Conservation (phyloP, 805 yeast species). For the Kluyveromyces aestuarii region DNA sequence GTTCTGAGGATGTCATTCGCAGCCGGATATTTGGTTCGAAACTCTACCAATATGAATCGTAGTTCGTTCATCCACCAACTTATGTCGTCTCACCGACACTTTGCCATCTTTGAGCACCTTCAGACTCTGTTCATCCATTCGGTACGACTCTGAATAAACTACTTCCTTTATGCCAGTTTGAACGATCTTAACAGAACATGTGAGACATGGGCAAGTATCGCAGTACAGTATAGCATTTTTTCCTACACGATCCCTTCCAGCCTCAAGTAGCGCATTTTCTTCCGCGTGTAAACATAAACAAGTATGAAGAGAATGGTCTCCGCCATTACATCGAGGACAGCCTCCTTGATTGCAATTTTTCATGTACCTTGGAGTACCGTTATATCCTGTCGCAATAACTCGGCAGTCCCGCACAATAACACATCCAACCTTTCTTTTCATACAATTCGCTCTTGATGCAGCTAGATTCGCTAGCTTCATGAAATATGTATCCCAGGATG, state of each 20-base stretch:
- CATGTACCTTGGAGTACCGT: slow-evolving; percentile 90
- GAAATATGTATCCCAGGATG: slow-evolving; percentile 94
- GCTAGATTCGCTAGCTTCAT: slow-evolving; percentile 92
- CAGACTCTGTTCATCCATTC: slow-evolving; percentile 79
- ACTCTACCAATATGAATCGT: slow-evolving; percentile 1
- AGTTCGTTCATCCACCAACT: slow-evolving; percentile 22
- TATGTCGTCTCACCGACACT: slow-evolving; percentile 56
- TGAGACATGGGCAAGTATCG: slow-evolving; percentile 94
- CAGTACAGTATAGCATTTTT: slow-evolving; percentile 64
- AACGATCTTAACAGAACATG: slow-evolving; percentile 91
- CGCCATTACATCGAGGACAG: slow-evolving; percentile 78
- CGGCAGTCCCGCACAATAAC: slow-evolving; percentile 80
- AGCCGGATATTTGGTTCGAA: too few relatives aligned
- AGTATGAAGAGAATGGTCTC: slow-evolving; percentile 62
- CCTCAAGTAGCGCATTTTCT: slow-evolving; percentile 89
- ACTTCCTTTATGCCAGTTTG: slow-evolving; percentile 89
- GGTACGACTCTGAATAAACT: slow-evolving; percentile 83
- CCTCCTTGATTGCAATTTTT: slow-evolving; percentile 94
- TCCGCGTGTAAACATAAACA: slow-evolving; percentile 96
- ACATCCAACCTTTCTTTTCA: slow-evolving; percentile 96
- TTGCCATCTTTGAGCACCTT: slow-evolving; percentile 67
- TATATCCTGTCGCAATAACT: slow-evolving; percentile 93
- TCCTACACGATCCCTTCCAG: slow-evolving; percentile 83
- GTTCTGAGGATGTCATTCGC: too few relatives aligned
- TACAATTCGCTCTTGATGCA: slow-evolving; percentile 86